phyloP scores from a whole-genome alignment of 129 eudicot genomes.

The Oenanthe sinensis region DNA sequence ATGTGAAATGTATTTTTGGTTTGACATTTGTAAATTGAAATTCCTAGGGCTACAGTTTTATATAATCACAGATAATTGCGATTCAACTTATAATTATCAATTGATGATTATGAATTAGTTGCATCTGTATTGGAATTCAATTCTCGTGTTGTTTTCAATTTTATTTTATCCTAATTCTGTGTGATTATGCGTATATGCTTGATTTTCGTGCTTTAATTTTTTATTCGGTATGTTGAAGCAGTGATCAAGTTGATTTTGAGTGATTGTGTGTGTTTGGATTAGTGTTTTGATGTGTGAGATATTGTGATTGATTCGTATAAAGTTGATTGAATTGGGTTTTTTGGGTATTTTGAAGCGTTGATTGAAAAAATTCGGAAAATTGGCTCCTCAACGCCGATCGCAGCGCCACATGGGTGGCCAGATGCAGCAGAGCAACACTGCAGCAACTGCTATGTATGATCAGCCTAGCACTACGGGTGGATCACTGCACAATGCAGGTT shows the following conservation, averaged over 20 bases:
- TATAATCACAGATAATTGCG: neutral
- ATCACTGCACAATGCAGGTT: constrained; percentile 44
- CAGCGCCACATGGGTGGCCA: constrained; percentile 99
- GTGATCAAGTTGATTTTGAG: neutral
- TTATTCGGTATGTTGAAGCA: neutral
- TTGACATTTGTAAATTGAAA: neutral
- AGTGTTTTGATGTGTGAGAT: neutral
- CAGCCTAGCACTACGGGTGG: constrained; percentile 46
- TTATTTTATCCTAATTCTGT: neutral
- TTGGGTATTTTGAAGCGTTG: constrained; percentile 1
- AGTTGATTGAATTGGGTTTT: neutral
- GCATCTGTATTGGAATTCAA: neutral
- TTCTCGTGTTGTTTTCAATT: neutral
- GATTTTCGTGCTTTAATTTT: too few species aligned
- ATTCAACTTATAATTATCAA: neutral
- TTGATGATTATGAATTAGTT: neutral
- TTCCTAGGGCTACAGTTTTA: neutral
- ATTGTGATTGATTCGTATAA: neutral
- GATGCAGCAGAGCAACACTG: constrained; percentile 93
- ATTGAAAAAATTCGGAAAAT: constrained; percentile 20
- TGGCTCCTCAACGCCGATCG: constrained; percentile 95
- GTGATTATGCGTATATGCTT: neutral
- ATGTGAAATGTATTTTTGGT: neutral
- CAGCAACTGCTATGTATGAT: constrained; percentile 91
- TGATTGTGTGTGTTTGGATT: neutral